These are phyloP conservation scores for Circinella umbellata DNA, from an alignment of 371 early-diverging fungal species.

Conservation along the genomic window DNA sequence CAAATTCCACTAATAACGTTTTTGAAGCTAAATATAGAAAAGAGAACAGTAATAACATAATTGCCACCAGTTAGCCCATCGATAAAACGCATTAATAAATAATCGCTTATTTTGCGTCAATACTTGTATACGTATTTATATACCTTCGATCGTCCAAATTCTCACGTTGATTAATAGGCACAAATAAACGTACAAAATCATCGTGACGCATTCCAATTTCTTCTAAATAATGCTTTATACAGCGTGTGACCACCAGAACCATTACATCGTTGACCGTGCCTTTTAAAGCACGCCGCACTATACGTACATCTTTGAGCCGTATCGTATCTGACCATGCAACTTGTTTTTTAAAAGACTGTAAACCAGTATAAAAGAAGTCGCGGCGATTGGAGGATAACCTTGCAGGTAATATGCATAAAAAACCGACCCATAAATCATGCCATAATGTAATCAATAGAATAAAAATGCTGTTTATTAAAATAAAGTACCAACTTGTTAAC, in stretches of 20 bases:
- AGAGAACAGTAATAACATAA: neutral
- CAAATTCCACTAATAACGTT: slow-evolving; percentile 36
- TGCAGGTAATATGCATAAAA: slow-evolving; percentile 14
- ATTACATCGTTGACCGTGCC: slow-evolving; percentile 47
- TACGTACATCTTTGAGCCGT: slow-evolving; percentile 30
- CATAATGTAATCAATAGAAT: neutral
- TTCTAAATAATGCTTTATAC: slow-evolving; percentile 34
- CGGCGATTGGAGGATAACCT: slow-evolving; percentile 12
- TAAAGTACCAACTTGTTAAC: neutral
- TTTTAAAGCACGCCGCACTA: slow-evolving; percentile 31
- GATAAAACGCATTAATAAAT: neutral
- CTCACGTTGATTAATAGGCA: slow-evolving; percentile 32
- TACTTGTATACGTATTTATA: neutral
- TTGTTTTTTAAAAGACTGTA: slow-evolving; percentile 32
- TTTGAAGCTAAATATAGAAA: slow-evolving; percentile 16
- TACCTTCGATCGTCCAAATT: slow-evolving; percentile 3
- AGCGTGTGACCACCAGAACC: slow-evolving; percentile 32
- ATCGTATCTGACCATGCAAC: slow-evolving; percentile 44
- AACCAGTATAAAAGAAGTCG: slow-evolving; percentile 37
- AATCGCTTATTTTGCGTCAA: too few relatives aligned
- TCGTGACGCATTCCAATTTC: slow-evolving; percentile 23
- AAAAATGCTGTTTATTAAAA: neutral
- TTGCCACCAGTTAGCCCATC: neutral
- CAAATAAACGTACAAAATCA: slow-evolving; percentile 29
- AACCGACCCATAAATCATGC: slow-evolving; percentile 23